These are phyloP conservation scores for Gnetum montanum DNA, from an alignment of 75 land plant genomes.

Conservation along the genomic window DNA sequence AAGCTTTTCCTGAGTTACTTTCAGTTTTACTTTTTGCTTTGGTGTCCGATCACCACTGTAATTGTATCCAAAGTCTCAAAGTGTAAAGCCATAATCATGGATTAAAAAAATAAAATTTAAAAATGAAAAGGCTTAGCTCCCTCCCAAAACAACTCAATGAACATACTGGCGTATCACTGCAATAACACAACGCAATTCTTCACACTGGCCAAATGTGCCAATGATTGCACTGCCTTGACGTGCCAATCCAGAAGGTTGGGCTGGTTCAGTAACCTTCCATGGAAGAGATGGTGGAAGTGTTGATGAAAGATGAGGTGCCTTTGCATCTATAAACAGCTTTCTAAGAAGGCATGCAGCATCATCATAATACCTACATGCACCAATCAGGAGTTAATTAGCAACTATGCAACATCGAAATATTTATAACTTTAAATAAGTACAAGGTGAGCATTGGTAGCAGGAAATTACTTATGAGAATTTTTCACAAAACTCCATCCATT, in stretches of 20 bases:
- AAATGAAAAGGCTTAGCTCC: not conserved
- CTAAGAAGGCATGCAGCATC: conserved; percentile 97
- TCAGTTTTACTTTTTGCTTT: conserved; percentile 98
- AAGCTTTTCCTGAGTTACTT: conserved; percentile 90
- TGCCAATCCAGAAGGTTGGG: conserved; percentile 50
- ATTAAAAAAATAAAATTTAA: not conserved
- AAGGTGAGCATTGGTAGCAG: not conserved
- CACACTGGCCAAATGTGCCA: conserved; percentile 95
- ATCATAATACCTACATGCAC: conserved; percentile 80
- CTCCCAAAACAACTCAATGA: not conserved
- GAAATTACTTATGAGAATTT: conserved; percentile 89
- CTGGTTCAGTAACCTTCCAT: conserved; percentile 81
- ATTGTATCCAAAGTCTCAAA: not conserved
- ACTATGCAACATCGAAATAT: not conserved
- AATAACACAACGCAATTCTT: conserved; percentile 97
- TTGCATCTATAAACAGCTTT: conserved; percentile 95
- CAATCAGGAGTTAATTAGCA: not conserved
- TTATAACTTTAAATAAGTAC: not conserved
- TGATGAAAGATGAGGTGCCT: conserved; percentile 91
- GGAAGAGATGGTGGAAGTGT: conserved; percentile 81
- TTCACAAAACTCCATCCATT: conserved; percentile 99
- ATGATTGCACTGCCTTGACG: conserved; percentile 93
- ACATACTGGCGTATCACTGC: conserved; percentile 88
- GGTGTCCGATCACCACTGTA: conserved; percentile 98
- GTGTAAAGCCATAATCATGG: not conserved